Conservation (phyloP, 2,329 filamentous ascomycete species). For the Colletotrichum siamense region DNA sequence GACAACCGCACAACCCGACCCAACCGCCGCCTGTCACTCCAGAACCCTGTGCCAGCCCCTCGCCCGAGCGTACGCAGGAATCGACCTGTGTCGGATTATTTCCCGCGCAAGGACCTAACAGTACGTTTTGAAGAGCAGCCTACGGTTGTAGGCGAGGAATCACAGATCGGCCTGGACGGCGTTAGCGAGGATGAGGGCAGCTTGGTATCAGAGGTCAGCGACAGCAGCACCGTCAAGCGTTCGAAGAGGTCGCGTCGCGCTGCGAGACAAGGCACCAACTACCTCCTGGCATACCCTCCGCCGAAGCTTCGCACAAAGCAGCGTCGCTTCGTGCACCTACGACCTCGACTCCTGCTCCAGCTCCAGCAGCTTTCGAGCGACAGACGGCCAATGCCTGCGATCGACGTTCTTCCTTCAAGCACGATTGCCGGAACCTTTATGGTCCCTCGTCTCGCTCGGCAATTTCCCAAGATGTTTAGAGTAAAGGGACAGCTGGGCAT, state of each 20-base stretch:
- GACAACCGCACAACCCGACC: neutral
- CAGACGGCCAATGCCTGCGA: conserved; percentile 68
- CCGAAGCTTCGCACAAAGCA: conserved; percentile 64
- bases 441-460: conserved; percentile 62
- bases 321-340: conserved; percentile 69
- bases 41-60: conserved; percentile 3
- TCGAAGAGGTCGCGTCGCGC: conserved; percentile 22
- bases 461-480: conserved; percentile 68
- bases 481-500: conserved; percentile 68
- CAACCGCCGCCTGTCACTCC: conserved; percentile 7
- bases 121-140: conserved; percentile 53
- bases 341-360: conserved; percentile 74
- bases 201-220: conserved; percentile 52
- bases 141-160: conserved; percentile 26
- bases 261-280: conserved; percentile 65
- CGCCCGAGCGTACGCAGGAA: conserved; percentile 24
- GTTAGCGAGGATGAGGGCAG: conserved; percentile 56
- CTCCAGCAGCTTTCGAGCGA: conserved; percentile 69
- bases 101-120: conserved; percentile 44
- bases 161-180: conserved; percentile 22
- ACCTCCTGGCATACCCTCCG: conserved; percentile 71
- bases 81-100: conserved; percentile 43
- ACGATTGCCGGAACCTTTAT: conserved; percentile 60
- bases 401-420: conserved; percentile 77
- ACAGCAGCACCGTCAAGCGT: conserved; percentile 43